A percentile compares a stretch with the other conserved stretches of the same genome.
Conservation (phyloP, 495 filamentous ascomycete species). For the Penicillium chermesinum region DNA sequence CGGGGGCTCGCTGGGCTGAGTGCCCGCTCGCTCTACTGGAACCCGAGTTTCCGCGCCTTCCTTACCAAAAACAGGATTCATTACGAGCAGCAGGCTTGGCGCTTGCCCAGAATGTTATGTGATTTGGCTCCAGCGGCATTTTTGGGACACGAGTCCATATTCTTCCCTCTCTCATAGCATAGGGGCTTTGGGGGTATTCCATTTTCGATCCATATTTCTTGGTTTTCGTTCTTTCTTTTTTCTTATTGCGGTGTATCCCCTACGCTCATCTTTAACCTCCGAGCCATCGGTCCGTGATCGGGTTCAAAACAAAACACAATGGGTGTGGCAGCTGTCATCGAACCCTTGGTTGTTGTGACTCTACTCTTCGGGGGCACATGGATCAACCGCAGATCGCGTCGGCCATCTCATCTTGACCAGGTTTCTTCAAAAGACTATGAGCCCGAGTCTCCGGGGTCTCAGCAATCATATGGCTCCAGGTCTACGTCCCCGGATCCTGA, state of each 20-base stretch:
- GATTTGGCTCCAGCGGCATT: background rate
- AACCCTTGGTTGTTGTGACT: conserved; percentile 50
- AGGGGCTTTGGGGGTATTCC: background rate
- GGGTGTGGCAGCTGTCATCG: conserved; percentile 48
- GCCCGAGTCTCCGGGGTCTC: conserved; percentile 22
- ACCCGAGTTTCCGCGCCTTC: too few relatives aligned
- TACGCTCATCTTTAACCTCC: too few relatives aligned
- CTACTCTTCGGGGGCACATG: conserved; percentile 56
- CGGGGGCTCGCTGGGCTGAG: too few relatives aligned
- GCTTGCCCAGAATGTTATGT: background rate
- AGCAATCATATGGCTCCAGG: conserved; percentile 16
- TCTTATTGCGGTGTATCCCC: too few relatives aligned
- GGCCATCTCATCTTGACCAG: conserved; percentile 5
- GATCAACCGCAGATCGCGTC: conserved; percentile 45
- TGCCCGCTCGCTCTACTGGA: too few relatives aligned
- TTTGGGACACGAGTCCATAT: background rate
- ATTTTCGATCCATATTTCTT: too few relatives aligned
- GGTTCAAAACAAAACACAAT: conserved; percentile 21
- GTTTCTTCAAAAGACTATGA: conserved; percentile 14
- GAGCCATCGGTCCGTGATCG: too few relatives aligned
- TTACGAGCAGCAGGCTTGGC: too few relatives aligned
- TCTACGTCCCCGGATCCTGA: conserved; percentile 2
- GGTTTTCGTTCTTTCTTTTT: too few relatives aligned
- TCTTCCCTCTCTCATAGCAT: background rate
- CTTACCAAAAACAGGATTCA: too few relatives aligned